A percentile compares a stretch with the other conserved stretches of the same genome.
These are phyloP conservation scores for Acacia concinna DNA, from an alignment of 331 rosid genomes.

Conservation along the genomic window DNA sequence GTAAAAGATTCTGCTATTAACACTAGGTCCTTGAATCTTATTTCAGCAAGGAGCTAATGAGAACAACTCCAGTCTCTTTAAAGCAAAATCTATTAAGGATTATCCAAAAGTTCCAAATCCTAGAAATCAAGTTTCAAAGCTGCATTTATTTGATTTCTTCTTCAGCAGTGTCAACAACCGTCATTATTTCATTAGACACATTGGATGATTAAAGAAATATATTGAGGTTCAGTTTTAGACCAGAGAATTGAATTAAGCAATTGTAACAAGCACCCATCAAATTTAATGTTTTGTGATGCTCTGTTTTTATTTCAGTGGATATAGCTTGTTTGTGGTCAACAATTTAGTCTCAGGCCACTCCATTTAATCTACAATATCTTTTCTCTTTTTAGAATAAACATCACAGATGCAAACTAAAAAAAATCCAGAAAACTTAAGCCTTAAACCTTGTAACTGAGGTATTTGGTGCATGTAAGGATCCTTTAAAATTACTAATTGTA, in stretches of 20 bases:
- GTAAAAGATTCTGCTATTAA: neutral
- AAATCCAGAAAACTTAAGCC: neutral
- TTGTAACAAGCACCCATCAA: neutral
- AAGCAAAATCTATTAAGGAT: neutral
- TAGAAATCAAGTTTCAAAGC: neutral
- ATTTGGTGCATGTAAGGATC: neutral
- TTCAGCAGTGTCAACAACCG: neutral
- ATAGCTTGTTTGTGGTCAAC: neutral
- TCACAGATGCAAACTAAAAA: too few species aligned
- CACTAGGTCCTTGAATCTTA: neutral
- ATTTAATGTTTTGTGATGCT: neutral
- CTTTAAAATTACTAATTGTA: neutral
- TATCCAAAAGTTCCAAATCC: neutral
- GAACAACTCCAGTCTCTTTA: neutral
- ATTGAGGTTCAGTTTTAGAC: neutral
- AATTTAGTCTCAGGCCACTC: neutral
- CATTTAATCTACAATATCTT: neutral
- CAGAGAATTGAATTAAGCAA: constrained; percentile 3
- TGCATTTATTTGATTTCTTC: neutral
- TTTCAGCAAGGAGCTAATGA: neutral
- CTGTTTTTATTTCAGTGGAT: neutral
- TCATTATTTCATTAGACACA: neutral
- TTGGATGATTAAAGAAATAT: neutral
- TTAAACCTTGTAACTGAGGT: neutral
- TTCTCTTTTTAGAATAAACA: neutral